Base-by-base conservation (phyloP, 306 rosid species). In the Rubus parviflorus region DNA sequence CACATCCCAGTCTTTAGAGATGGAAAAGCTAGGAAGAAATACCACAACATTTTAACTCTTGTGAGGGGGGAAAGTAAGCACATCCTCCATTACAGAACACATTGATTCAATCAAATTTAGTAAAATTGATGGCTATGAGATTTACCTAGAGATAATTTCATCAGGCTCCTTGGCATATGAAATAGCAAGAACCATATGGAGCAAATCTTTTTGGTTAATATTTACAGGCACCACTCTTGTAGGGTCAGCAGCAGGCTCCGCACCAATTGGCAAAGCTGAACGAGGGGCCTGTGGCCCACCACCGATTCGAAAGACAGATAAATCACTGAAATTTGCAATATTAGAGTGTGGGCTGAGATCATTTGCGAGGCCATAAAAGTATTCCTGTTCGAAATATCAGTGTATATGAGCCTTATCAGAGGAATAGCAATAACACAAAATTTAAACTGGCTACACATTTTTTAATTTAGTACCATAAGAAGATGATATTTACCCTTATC, bases 241-340 rank as follows among this genome's bases (percentile, higher is more conserved):
- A 49, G 99, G 97, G 70, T 92, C 97, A 43, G 97, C 97, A 4
- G 93, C 91, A 70, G 99, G 99, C 83, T 95, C 97, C 56, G 99
- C 99, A 72, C 99, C 98, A 82, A 95, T 92, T 51, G 97, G 98
- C 88, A 95, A 81, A 72, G 98, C 98, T 51, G 97, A 95, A 8
- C 96, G 97, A 0, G 97, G 98, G 78, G 98, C 96, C 82, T 95
- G 98, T 46, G 98, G 98, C 72, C 97, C 97, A 1, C 98, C 99
- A 35, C 99, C 99, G 78, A 92, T 82, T 78, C 97, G 96, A 86
- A 84, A 90, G 77, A 95, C 86, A 42, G 81, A 79, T 83, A 95
- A 85, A 70, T 95, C 98, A 7, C 88, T 78, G 58, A 92, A 95
- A 75, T 81, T 95, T 81, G 97, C 91, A 14, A 88, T 86, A 81